phyloP scores from a whole-genome alignment of 2,329 filamentous ascomycete species.

The Diplodia scrobiculata region DNA sequence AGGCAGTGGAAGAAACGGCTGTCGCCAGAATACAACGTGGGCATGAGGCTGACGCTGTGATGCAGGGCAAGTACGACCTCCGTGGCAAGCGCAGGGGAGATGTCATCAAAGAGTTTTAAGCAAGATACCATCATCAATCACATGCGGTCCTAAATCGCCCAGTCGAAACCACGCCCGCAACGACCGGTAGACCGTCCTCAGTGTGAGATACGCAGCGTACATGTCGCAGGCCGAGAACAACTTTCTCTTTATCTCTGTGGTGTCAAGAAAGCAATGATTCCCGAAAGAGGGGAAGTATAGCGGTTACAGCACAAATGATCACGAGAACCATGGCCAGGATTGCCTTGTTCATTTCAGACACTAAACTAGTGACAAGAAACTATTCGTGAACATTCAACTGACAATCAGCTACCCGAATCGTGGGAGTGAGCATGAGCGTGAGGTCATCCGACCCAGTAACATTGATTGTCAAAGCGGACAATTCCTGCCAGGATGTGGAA shows the following conservation, averaged over 20 bases:
- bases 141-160: background rate
- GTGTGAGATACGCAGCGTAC: background rate
- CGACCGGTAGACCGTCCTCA: background rate
- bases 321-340: background rate
- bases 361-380: background rate
- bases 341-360: background rate
- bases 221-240: background rate
- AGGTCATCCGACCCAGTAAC: background rate
- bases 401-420: background rate
- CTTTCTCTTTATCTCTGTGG: background rate
- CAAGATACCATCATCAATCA: conserved; percentile 28
- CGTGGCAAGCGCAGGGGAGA: conserved; percentile 88
- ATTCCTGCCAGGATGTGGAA: background rate
- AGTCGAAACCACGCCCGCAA: background rate
- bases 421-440: conserved; percentile 4
- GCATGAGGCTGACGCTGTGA: conserved; percentile 4
- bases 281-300: background rate
- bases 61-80: conserved; percentile 80
- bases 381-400: conserved; percentile 9
- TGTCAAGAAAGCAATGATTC: background rate
- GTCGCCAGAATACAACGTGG: conserved; percentile 2
- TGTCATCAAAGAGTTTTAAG: conserved; percentile 74
- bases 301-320: background rate
- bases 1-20: conserved; percentile 32
- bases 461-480: background rate